A percentile compares a stretch with the other conserved stretches of the same genome.
Evolutionary conservation across 768 basidiomycete genomes (phyloP).

Genomic region (Tylopilus vinaceipallidus): DNA sequence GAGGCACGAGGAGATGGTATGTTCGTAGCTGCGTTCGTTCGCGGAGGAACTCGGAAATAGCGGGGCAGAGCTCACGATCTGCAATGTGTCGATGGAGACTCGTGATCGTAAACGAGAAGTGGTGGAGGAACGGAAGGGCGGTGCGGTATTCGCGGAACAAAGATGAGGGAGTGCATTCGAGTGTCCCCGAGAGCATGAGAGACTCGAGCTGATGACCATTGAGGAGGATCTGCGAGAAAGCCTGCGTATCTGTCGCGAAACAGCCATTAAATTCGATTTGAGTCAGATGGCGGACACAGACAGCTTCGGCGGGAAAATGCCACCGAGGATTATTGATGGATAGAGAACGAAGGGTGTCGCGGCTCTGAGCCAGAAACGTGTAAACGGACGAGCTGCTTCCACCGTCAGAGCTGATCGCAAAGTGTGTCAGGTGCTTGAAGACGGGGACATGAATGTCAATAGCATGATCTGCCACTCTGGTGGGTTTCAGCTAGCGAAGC

Average conservation of each 20-base stretch:
- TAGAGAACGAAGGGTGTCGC: conserved; percentile 50
- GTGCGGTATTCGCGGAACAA: conserved; percentile 45
- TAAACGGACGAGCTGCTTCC: conserved; percentile 40
- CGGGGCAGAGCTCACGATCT: conserved; percentile 66
- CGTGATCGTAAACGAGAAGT: conserved; percentile 58
- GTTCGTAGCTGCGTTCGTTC: conserved; percentile 51
- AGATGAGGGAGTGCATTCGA: conserved; percentile 51
- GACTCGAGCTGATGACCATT: conserved; percentile 65
- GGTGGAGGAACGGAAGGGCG: conserved; percentile 59
- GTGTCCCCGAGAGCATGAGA: conserved; percentile 50
- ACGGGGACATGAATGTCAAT: conserved; percentile 47
- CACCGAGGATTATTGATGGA: conserved; percentile 54
- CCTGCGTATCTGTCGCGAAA: conserved; percentile 47
- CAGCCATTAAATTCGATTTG: conserved; percentile 60
- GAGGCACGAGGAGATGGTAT: conserved; percentile 47
- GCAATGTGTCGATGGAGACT: conserved; percentile 40
- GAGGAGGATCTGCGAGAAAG: conserved; percentile 57
- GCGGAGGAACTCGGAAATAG: conserved; percentile 65
- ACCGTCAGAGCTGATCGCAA: conserved; percentile 50
- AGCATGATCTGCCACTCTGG: conserved; percentile 37
- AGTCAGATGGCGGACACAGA: conserved; percentile 64
- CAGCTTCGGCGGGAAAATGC: conserved; percentile 51
- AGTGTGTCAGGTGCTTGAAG: conserved; percentile 56
- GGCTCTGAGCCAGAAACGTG: conserved; percentile 52
- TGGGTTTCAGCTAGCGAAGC: neutral